A percentile compares a stretch with the other conserved stretches of the same genome.
Conservation (phyloP, 345 rosid species). For the Acer campestre region DNA sequence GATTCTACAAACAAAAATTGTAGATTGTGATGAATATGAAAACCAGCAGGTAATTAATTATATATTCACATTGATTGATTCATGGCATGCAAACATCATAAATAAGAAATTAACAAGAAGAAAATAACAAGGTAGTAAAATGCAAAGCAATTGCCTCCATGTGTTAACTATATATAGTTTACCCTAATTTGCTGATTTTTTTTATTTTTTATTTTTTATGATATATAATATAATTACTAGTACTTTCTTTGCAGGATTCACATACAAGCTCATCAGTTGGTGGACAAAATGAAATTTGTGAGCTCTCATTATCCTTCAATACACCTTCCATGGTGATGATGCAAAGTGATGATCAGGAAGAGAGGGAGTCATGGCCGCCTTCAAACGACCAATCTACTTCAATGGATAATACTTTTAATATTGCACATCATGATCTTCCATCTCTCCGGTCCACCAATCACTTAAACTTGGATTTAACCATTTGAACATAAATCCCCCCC, state of each 20-base stretch:
- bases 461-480: slow-evolving; percentile 35
- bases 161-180: too few relatives aligned
- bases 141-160: too few relatives aligned
- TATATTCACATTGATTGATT: not conserved
- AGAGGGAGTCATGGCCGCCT: slow-evolving; percentile 14
- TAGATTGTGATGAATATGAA: not conserved
- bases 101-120: too few relatives aligned
- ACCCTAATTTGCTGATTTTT: too few relatives aligned
- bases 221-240: too few relatives aligned
- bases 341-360: slow-evolving; percentile 18
- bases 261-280: not conserved
- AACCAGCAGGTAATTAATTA: not conserved
- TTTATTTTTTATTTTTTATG: too few relatives aligned
- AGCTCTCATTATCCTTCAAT: slow-evolving; percentile 29
- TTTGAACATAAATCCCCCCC: slow-evolving; percentile 3
- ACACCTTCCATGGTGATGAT: not conserved
- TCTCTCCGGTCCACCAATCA: not conserved
- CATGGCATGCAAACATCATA: too few relatives aligned
- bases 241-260: slow-evolving; percentile 11
- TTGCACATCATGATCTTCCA: not conserved
- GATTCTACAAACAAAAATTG: not conserved
- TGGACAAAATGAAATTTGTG: slow-evolving; percentile 22
- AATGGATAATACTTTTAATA: not conserved
- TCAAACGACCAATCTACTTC: not conserved
- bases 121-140: too few relatives aligned